Base-by-base conservation (phyloP, 176 grass and related monocot genomes). In the Aegilops bicornis region DNA sequence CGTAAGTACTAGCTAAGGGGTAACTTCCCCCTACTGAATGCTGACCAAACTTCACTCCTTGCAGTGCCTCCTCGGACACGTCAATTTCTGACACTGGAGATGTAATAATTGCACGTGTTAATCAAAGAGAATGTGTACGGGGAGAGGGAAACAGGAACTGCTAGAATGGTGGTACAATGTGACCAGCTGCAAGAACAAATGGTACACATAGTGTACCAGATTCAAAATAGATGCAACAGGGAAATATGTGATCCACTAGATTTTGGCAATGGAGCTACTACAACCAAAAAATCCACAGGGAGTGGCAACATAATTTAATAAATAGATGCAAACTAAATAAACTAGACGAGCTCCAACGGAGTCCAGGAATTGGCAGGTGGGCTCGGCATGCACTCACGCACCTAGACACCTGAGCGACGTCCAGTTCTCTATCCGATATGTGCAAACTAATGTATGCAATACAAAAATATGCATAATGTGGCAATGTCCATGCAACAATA, bases 1-100 rank as follows among this genome's bases (percentile, higher is more conserved):
- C 96, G 33, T 98, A 98, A 52, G 76, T 94, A 47, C 77, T 83
- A 73, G 91, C 93, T 79, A 83, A 88, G 66, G 48, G 88, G 61
- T 98, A 92, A 48, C 29, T 76, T 82, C 23, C 39, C 11, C 31
- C 79, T 6, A 43, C 33, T 78, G 86, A 92, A 33, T 75, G 84
- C 27, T 36, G 71, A 37, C 71, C 79, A 76, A 91, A 80, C 52
- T 77, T 92, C 79, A 85, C 81, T 37, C 86, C 84, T 36, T 83
- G 89, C 60, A 94, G 48, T 61, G 66, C 71, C 75, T 87, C 80
- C 86, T 91, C 68, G 73, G 77, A 85, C 16, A 88, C 64, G 36
- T 94, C 92, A 79, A 86, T 81, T 84, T 77, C 27, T 72, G 89
- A 94, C n/a, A 88, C 96, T 94, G 83, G 20, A 82, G 58, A 88